A percentile compares a stretch with the other conserved stretches of the same genome.
phyloP scores from a whole-genome alignment of 192 early-diverging fungal species.

The Ambispora gerdemannii region DNA sequence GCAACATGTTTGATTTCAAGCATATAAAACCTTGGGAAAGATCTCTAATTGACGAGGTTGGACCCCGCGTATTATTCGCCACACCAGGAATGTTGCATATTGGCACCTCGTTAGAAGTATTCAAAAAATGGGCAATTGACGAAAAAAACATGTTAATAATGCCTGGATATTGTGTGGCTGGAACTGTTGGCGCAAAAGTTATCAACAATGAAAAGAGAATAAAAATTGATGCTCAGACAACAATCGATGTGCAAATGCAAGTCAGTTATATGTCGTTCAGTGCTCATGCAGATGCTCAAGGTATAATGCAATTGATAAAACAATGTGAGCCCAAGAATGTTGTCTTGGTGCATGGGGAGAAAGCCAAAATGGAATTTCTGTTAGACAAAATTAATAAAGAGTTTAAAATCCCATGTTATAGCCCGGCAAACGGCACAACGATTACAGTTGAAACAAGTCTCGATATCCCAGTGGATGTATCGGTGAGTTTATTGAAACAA shows the following conservation, averaged over 20 bases:
- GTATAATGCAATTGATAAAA: constrained; percentile 92
- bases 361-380: constrained; percentile 79
- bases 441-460: constrained; percentile 65
- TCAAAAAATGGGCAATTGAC: constrained; percentile 92
- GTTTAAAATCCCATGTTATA: constrained; percentile 76
- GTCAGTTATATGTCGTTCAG: constrained; percentile 95
- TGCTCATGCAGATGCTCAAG: constrained; percentile 96
- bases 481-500: constrained; percentile 45
- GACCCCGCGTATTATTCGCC: constrained; percentile 94
- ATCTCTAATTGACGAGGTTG: constrained; percentile 68
- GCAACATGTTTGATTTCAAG: constrained; percentile 97
- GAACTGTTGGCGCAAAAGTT: constrained; percentile 93
- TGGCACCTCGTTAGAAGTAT: constrained; percentile 90
- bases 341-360: constrained; percentile 94
- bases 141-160: constrained; percentile 96
- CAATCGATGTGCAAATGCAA: constrained; percentile 80
- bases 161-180: constrained; percentile 96
- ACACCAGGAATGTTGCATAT: constrained; percentile 98
- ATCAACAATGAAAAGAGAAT: constrained; percentile 85
- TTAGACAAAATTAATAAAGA: constrained; percentile 80
- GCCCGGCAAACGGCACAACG: constrained; percentile 85
- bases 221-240: constrained; percentile 73
- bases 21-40: constrained; percentile 84
- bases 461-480: constrained; percentile 61
- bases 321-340: constrained; percentile 88